Percentiles rank a stretch among this genome's conserved stretches.
These are phyloP conservation scores for Ophiostoma novo-ulmi DNA, from an alignment of 2,329 filamentous ascomycete genomes.

Conservation along the genomic window DNA sequence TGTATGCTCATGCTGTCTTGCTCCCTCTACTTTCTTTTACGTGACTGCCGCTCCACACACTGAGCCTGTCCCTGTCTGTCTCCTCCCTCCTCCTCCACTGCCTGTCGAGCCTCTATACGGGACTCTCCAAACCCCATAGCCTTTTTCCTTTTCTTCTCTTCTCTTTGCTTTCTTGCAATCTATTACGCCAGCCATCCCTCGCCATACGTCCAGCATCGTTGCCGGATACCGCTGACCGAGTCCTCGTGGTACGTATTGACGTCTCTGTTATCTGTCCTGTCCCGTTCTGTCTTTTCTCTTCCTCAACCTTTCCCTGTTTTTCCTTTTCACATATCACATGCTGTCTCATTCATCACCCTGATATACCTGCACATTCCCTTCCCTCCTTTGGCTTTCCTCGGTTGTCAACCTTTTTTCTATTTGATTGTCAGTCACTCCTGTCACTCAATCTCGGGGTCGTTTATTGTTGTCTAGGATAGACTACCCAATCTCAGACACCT, in stretches of 20 bases:
- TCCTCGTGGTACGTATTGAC: background rate
- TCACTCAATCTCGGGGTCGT: background rate
- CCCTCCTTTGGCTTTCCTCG: background rate
- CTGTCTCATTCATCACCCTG: background rate
- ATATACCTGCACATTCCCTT: background rate
- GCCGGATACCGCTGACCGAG: background rate
- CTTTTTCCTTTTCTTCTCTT: background rate
- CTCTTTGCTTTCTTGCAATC: background rate
- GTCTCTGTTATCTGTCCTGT: background rate
- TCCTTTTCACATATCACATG: background rate
- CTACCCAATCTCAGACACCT: background rate
- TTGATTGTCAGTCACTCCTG: background rate
- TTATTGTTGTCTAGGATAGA: background rate
- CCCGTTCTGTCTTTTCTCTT: background rate
- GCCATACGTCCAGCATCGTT: background rate
- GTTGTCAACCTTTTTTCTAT: background rate
- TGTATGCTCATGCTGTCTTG: background rate
- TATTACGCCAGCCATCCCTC: slow-evolving; percentile 1
- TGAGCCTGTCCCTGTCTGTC: background rate
- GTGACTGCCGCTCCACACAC: background rate
- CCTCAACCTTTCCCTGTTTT: background rate
- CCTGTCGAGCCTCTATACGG: background rate
- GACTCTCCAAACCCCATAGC: background rate
- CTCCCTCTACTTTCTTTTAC: background rate
- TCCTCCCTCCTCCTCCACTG: background rate